phyloP scores from a whole-genome alignment of 2,329 filamentous ascomycete species.

The Hypoxylon rubiginosum region DNA sequence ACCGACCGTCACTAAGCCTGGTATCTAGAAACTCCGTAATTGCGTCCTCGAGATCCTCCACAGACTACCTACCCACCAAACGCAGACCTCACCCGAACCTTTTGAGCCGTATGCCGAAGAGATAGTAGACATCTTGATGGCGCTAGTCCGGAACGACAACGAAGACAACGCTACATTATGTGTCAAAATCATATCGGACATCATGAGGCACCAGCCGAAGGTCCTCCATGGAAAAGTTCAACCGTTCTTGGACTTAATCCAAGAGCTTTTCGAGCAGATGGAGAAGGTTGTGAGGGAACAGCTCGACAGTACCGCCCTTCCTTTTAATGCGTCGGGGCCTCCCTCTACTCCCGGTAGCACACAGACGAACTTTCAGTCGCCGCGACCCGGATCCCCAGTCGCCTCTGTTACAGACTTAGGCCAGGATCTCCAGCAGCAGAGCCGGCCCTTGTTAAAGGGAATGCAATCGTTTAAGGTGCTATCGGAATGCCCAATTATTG shows the following conservation, averaged over 20 bases:
- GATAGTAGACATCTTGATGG: slow-evolving; percentile 91
- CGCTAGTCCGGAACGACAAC: slow-evolving; percentile 89
- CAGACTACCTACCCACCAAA: slow-evolving; percentile 79
- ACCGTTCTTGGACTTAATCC: slow-evolving; percentile 89
- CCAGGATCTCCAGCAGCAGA: slow-evolving; percentile 84
- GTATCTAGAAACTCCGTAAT: slow-evolving; percentile 83
- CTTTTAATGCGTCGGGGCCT: slow-evolving; percentile 66
- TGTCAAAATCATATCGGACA: slow-evolving; percentile 97
- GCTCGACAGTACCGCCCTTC: slow-evolving; percentile 80
- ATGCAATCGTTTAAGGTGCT: slow-evolving; percentile 99
- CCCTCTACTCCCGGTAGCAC: slow-evolving; percentile 77
- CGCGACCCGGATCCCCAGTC: slow-evolving; percentile 89
- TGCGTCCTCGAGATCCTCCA: slow-evolving; percentile 96
- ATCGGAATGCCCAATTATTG: slow-evolving; percentile 97
- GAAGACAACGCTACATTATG: slow-evolving; percentile 99
- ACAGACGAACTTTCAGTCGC: slow-evolving; percentile 84
- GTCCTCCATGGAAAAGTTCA: slow-evolving; percentile 84
- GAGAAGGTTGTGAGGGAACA: slow-evolving; percentile 95
- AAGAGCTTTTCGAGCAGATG: slow-evolving; percentile 96
- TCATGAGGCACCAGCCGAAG: slow-evolving; percentile 92
- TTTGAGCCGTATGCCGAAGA: slow-evolving; percentile 91
- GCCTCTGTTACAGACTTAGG: slow-evolving; percentile 85
- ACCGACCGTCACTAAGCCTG: slow-evolving; percentile 38
- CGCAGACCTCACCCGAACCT: slow-evolving; percentile 77
- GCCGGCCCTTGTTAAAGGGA: slow-evolving; percentile 84